Conservation (phyloP, 2,329 filamentous ascomycete species). For the Penicillium brevicompactum region DNA sequence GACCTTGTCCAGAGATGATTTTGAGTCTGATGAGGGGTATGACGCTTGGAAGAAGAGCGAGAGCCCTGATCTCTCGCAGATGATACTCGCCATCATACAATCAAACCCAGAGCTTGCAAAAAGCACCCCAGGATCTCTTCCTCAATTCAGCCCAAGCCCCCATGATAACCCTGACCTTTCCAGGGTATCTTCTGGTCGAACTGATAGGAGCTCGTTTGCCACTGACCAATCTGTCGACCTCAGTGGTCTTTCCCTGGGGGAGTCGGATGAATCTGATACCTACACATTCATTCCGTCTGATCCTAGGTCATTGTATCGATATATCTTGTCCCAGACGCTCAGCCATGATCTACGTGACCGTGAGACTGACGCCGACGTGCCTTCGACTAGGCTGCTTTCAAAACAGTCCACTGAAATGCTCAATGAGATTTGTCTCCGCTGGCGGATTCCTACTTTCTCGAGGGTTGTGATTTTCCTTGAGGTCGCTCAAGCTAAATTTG, state of each 20-base stretch:
- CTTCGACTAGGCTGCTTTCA: conserved; percentile 62
- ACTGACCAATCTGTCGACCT: conserved; percentile 66
- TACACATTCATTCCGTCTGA: conserved; percentile 92
- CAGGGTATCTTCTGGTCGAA: conserved; percentile 48
- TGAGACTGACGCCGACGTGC: conserved; percentile 52
- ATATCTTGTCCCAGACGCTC: conserved; percentile 76
- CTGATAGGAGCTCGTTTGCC: conserved; percentile 54
- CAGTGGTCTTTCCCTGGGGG: conserved; percentile 63
- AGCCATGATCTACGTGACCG: conserved; percentile 61
- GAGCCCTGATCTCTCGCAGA: conserved; percentile 79
- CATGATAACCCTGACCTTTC: conserved; percentile 49
- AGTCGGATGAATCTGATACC: conserved; percentile 53
- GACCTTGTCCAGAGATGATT: conserved; percentile 80
- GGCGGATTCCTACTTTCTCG: conserved; percentile 84
- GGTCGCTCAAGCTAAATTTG: conserved; percentile 79
- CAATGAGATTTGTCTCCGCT: conserved; percentile 80
- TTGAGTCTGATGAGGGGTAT: conserved; percentile 86
- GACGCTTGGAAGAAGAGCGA: conserved; percentile 91
- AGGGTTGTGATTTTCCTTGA: conserved; percentile 81
- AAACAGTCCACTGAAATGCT: conserved; percentile 80
- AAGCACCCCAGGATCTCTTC: conserved; percentile 64
- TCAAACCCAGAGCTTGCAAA: conserved; percentile 84
- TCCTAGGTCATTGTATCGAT: conserved; percentile 78
- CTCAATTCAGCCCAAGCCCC: conserved; percentile 53
- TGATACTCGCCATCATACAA: conserved; percentile 89